Evolutionary conservation across 2,329 filamentous ascomycete species (phyloP).

Genomic region (Arthroderma sp.): DNA sequence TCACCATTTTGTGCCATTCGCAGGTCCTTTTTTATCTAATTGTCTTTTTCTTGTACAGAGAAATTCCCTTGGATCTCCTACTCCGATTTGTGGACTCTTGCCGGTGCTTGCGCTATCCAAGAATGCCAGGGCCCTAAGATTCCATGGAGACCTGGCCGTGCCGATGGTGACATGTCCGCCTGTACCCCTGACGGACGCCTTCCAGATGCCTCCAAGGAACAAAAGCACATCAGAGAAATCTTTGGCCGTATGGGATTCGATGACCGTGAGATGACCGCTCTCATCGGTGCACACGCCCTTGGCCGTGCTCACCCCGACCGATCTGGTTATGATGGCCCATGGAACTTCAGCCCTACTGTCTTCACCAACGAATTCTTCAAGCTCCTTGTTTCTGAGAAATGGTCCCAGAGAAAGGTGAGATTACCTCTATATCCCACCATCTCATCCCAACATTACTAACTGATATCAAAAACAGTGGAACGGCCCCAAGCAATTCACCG

Average conservation of each 20-base stretch:
- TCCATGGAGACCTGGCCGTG: conserved; percentile 76
- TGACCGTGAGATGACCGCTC: conserved; percentile 89
- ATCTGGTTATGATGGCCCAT: conserved; percentile 76
- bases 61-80: conserved; percentile 93
- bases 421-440: background rate
- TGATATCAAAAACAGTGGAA: conserved; percentile 46
- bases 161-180: conserved; percentile 62
- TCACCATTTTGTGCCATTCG: background rate
- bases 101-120: conserved; percentile 72
- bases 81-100: conserved; percentile 93
- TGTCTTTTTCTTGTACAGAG: conserved; percentile 26
- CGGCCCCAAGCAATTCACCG: conserved; percentile 80
- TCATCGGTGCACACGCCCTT: conserved; percentile 72
- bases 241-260: conserved; percentile 97
- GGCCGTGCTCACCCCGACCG: conserved; percentile 84
- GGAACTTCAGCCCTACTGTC: conserved; percentile 83
- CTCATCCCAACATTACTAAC: background rate
- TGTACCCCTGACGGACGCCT: conserved; percentile 92
- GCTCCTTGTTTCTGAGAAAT: conserved; percentile 81
- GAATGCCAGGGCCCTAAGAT: conserved; percentile 86
- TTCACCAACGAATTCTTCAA: conserved; percentile 93
- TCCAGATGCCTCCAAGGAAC: conserved; percentile 65
- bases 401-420: conserved; percentile 58
- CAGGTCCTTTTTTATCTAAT: conserved; percentile 5
- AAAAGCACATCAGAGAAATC: conserved; percentile 75